Evolutionary conservation across 257 asterid genomes (phyloP).

Genomic region (Fraxinus americana): DNA sequence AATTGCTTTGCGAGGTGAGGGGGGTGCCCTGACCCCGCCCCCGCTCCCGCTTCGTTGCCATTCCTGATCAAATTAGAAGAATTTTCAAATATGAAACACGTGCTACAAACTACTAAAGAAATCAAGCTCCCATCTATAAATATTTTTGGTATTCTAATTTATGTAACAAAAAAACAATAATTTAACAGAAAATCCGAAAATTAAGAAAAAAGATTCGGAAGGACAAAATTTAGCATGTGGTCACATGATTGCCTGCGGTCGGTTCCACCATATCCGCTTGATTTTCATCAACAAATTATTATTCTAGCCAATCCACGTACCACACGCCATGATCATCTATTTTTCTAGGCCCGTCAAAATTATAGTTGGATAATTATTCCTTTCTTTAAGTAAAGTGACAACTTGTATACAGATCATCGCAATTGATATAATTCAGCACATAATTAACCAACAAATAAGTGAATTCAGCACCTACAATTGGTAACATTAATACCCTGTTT

Average conservation of each 20-base stretch:
- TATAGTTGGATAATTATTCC: neutral
- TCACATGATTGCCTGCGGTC: slow-evolving; percentile 16
- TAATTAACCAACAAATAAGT: neutral
- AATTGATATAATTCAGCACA: neutral
- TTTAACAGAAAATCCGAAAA: neutral
- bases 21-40: too few relatives aligned
- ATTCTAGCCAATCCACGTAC: neutral
- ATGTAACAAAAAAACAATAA: neutral
- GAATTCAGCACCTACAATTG: too few relatives aligned
- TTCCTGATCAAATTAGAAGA: too few relatives aligned
- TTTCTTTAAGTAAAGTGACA: neutral
- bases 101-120: neutral
- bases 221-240: slow-evolving; percentile 25
- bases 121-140: neutral
- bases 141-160: neutral
- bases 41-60: too few relatives aligned
- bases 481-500: too few relatives aligned
- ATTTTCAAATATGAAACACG: neutral
- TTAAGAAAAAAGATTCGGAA: slow-evolving; percentile 15
- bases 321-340: neutral
- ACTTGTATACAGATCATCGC: neutral
- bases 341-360: neutral
- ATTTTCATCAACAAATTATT: neutral
- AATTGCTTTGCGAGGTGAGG: too few relatives aligned
- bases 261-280: slow-evolving; percentile 19